Conservation (phyloP, 768 basidiomycete species). For the Scleroderma citrinum region DNA sequence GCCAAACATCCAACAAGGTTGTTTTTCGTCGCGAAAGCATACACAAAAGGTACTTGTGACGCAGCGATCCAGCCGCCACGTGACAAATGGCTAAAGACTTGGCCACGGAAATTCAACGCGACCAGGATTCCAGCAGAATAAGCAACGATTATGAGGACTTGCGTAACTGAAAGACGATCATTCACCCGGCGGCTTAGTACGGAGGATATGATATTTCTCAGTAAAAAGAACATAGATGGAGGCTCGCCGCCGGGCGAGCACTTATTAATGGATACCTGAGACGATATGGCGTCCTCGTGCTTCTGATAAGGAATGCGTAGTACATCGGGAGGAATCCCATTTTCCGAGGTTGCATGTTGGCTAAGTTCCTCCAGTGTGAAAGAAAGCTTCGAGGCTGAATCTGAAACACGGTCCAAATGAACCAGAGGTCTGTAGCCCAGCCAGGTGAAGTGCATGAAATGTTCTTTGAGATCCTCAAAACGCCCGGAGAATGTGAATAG, state of each 20-base stretch:
- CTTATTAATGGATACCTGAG: too few species aligned
- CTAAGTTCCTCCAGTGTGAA: too few species aligned
- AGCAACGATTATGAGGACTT: constrained; percentile 37
- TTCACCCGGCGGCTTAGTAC: constrained; percentile 36
- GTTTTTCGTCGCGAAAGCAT: constrained; percentile 65
- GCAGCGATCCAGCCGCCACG: constrained; percentile 50
- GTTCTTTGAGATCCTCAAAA: not conserved
- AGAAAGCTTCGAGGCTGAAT: too few species aligned
- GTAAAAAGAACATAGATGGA: constrained; percentile 31
- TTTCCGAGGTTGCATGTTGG: too few species aligned
- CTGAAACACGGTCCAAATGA: too few species aligned
- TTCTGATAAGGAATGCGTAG: too few species aligned
- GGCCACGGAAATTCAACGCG: constrained; percentile 44
- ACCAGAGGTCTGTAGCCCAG: too few species aligned
- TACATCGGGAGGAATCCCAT: too few species aligned
- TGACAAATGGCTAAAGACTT: constrained; percentile 42
- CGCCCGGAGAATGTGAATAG: not conserved
- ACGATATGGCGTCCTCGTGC: too few species aligned
- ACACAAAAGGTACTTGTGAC: constrained; percentile 61
- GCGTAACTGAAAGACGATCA: constrained; percentile 45
- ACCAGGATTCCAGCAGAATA: constrained; percentile 43
- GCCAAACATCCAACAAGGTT: constrained; percentile 50
- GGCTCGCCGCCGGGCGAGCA: constrained; percentile 11
- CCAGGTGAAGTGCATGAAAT: not conserved
- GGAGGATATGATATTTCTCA: constrained; percentile 40